Evolutionary conservation across 1,284 basidiomycete genomes (phyloP).

Genomic region (Trametes hirsuta): DNA sequence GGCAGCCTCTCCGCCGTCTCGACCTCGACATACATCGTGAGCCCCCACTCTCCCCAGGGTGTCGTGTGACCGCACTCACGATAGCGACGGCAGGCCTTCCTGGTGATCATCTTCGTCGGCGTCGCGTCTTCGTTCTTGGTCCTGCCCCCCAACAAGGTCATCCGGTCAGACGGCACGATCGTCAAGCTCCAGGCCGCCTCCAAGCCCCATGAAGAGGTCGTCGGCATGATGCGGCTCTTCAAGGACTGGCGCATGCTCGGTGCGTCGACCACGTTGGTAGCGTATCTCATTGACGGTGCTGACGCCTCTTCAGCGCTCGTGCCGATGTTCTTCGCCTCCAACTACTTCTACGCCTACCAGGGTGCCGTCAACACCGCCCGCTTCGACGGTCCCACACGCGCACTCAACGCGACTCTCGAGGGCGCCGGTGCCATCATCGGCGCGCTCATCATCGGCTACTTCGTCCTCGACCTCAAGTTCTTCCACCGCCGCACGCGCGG

Average conservation of each 20-base stretch:
- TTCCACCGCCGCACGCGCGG: slow-evolving; percentile 43
- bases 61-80: not conserved
- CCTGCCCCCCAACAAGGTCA: slow-evolving; percentile 41
- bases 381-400: slow-evolving; percentile 46
- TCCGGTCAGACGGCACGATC: slow-evolving; percentile 44
- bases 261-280: slow-evolving; percentile 12
- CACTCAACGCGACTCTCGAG: slow-evolving; percentile 45
- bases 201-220: slow-evolving; percentile 38
- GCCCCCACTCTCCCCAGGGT: not conserved
- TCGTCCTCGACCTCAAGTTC: slow-evolving; percentile 41
- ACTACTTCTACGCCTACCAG: slow-evolving; percentile 48
- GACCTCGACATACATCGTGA: slow-evolving; percentile 44
- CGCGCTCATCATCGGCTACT: slow-evolving; percentile 45
- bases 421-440: slow-evolving; percentile 46
- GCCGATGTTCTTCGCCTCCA: slow-evolving; percentile 47
- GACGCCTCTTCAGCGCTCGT: slow-evolving; percentile 36
- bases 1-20: slow-evolving; percentile 39
- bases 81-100: slow-evolving; percentile 36
- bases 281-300: too few species aligned
- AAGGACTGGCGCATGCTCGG: slow-evolving; percentile 45
- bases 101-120: slow-evolving; percentile 46
- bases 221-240: slow-evolving; percentile 38
- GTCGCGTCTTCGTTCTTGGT: slow-evolving; percentile 42
- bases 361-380: slow-evolving; percentile 40
- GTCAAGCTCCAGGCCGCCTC: slow-evolving; percentile 41